Percentiles rank a stretch among this genome's conserved stretches.
These are phyloP conservation scores for Penicillium sp. DNA, from an alignment of 2,329 filamentous ascomycete genomes.

Conservation along the genomic window DNA sequence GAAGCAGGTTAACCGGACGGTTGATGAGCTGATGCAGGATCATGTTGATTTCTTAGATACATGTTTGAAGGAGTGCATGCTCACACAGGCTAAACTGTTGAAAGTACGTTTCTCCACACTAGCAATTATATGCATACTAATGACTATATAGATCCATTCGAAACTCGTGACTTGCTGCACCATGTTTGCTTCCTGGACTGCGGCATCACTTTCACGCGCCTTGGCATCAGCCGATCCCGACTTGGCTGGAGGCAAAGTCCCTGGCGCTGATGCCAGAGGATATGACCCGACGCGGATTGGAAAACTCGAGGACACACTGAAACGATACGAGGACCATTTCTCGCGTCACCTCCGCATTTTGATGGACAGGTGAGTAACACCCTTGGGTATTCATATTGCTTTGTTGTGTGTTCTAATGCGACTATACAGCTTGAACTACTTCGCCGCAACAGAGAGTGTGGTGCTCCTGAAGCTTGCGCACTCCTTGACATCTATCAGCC, in stretches of 20 bases:
- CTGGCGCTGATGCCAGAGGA: conserved; percentile 40
- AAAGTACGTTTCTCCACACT: conserved; percentile 59
- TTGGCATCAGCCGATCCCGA: conserved; percentile 82
- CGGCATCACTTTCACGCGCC: conserved; percentile 76
- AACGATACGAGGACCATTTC: conserved; percentile 92
- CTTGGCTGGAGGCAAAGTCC: conserved; percentile 47
- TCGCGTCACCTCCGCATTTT: conserved; percentile 88
- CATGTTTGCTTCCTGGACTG: conserved; percentile 85
- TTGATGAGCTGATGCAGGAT: conserved; percentile 98
- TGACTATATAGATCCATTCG: conserved; percentile 73
- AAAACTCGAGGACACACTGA: conserved; percentile 82
- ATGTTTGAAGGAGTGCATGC: conserved; percentile 97
- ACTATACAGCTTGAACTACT: conserved; percentile 70
- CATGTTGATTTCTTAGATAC: conserved; percentile 98
- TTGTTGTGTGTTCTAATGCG: background rate
- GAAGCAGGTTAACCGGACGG: conserved; percentile 67
- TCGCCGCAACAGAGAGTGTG: conserved; percentile 94
- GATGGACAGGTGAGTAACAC: conserved; percentile 65
- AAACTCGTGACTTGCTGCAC: conserved; percentile 96
- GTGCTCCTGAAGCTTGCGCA: conserved; percentile 75
- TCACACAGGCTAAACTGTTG: conserved; percentile 92
- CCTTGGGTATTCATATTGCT: background rate
- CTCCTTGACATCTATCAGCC: conserved; percentile 43
- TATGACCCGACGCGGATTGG: conserved; percentile 63
- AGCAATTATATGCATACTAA: conserved; percentile 6